Evolutionary conservation across 176 grass and related monocot genomes (phyloP).

Genomic region (Olyra latifolia): DNA sequence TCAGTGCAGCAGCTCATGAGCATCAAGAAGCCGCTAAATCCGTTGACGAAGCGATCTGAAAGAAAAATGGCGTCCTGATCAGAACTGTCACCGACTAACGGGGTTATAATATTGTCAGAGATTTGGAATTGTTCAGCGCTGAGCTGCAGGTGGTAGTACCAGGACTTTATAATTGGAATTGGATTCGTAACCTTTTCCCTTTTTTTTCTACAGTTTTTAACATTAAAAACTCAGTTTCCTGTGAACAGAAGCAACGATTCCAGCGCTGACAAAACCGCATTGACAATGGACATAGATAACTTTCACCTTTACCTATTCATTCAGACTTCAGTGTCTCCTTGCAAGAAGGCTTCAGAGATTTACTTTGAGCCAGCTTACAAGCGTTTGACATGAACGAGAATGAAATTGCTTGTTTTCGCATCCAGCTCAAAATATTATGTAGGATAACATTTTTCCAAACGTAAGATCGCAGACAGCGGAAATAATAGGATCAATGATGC

Average conservation of each 20-base stretch:
- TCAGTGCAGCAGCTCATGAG: slow-evolving; percentile 22
- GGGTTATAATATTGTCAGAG: slow-evolving; percentile 3
- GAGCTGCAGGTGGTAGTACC: not conserved
- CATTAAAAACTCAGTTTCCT: not conserved
- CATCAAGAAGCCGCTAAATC: not conserved
- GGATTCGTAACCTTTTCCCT: not conserved
- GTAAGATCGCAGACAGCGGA: not conserved
- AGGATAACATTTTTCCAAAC: slow-evolving; percentile 8
- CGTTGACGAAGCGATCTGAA: slow-evolving; percentile 38
- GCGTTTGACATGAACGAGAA: not conserved
- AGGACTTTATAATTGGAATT: not conserved
- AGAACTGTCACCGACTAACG: slow-evolving; percentile 21
- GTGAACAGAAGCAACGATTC: slow-evolving; percentile 30
- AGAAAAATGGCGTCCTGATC: not conserved
- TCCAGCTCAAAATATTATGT: slow-evolving; percentile 5
- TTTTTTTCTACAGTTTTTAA: slow-evolving; percentile 14
- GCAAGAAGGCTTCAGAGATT: not conserved
- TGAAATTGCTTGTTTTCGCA: slow-evolving; percentile 10
- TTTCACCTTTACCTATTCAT: not conserved
- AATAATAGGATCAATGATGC: not conserved
- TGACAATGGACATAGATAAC: not conserved
- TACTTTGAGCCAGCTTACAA: not conserved
- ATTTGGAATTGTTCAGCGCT: slow-evolving; percentile 5
- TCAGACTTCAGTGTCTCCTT: not conserved
- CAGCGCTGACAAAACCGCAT: slow-evolving; percentile 5